These are phyloP conservation scores for Prunus yedoensis DNA, from an alignment of 331 rosid genomes.

Conservation along the genomic window DNA sequence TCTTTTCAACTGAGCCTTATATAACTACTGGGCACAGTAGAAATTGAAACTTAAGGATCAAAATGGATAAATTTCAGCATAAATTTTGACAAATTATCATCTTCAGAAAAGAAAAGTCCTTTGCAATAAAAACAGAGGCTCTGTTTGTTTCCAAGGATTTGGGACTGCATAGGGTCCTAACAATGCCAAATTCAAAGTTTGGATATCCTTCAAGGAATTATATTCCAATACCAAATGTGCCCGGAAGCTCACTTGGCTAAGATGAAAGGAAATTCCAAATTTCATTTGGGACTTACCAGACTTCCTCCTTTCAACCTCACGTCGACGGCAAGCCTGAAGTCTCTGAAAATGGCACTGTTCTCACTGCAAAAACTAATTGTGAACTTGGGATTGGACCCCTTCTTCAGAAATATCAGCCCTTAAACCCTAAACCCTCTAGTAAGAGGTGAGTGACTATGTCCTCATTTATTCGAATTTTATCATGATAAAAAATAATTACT, in stretches of 20 bases:
- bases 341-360: not conserved
- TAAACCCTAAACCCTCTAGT: conserved; percentile 14
- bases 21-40: not conserved
- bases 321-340: not conserved
- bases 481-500: too few species aligned
- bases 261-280: not conserved
- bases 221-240: not conserved
- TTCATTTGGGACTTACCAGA: not conserved
- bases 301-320: not conserved
- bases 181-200: not conserved
- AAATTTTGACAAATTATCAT: not conserved
- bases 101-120: not conserved
- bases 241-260: not conserved
- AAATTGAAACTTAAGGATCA: not conserved
- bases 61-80: not conserved
- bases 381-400: not conserved
- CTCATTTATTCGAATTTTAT: too few species aligned
- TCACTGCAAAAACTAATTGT: not conserved
- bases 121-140: conserved; percentile 1
- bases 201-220: not conserved
- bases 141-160: not conserved
- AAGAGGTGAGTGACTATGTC: not conserved
- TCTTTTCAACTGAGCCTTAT: not conserved
- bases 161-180: not conserved
- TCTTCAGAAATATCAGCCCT: not conserved